Conservation (phyloP, 2,329 filamentous ascomycete species). For the Xylaria sp. region DNA sequence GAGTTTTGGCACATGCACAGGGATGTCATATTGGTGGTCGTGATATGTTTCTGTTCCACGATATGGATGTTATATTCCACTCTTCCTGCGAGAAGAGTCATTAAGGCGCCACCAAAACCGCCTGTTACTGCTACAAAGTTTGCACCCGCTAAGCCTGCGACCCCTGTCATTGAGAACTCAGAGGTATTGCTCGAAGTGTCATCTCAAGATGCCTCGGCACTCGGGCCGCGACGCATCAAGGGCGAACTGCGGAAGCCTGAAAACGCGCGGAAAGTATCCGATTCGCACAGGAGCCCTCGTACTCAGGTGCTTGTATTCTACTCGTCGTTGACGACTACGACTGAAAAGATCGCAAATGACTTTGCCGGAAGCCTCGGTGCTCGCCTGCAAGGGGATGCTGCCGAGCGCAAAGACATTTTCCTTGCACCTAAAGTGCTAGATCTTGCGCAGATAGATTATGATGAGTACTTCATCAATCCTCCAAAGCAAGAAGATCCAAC, state of each 20-base stretch:
- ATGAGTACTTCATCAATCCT: constrained; percentile 87
- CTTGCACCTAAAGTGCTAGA: constrained; percentile 75
- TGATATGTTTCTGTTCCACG: constrained; percentile 26
- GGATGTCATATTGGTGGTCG: constrained; percentile 32
- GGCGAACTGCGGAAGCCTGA: constrained; percentile 54
- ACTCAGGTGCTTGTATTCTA: constrained; percentile 87
- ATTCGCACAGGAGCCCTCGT: constrained; percentile 53
- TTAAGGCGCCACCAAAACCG: constrained; percentile 42
- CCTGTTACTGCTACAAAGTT: constrained; percentile 34
- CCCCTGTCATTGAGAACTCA: constrained; percentile 37
- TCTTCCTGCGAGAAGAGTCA: constrained; percentile 40
- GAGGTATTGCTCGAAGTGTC: constrained; percentile 27
- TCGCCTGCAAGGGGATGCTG: constrained; percentile 62
- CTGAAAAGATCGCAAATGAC: constrained; percentile 75
- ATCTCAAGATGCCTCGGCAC: constrained; percentile 49
- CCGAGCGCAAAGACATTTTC: constrained; percentile 54
- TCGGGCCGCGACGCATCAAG: constrained; percentile 63
- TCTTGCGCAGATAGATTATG: constrained; percentile 87
- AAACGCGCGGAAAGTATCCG: constrained; percentile 48
- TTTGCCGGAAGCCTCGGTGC: constrained; percentile 67
- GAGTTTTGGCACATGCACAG: constrained; percentile 39
- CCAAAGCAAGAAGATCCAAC: constrained; percentile 68
- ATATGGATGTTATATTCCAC: constrained; percentile 27
- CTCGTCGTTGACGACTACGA: constrained; percentile 87
- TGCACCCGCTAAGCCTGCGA: constrained; percentile 6